These are phyloP conservation scores for Verticillium klebahnii DNA, from an alignment of 2,329 filamentous ascomycete genomes.

Conservation along the genomic window DNA sequence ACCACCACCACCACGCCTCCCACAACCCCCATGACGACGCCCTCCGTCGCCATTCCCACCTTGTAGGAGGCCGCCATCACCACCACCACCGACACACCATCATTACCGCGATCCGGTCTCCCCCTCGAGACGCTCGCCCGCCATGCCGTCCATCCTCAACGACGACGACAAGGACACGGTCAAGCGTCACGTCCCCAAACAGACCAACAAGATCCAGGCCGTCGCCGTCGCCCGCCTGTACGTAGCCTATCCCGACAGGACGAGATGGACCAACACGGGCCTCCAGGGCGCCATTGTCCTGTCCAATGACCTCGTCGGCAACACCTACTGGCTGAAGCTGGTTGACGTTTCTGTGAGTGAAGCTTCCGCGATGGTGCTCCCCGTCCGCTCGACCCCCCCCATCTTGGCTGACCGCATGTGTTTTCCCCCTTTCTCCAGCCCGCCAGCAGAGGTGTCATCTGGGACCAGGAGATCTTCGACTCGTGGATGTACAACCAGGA, in stretches of 20 bases:
- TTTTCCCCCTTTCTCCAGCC: conserved; percentile 45
- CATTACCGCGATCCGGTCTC: background rate
- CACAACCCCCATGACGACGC: background rate
- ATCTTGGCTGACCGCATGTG: background rate
- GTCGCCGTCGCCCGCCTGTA: conserved; percentile 92
- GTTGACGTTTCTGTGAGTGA: conserved; percentile 85
- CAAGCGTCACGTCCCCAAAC: conserved; percentile 88
- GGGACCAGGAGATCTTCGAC: conserved; percentile 98
- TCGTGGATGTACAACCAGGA: conserved; percentile 94
- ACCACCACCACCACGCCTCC: background rate
- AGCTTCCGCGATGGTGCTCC: background rate
- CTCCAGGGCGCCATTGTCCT: conserved; percentile 88
- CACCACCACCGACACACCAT: background rate
- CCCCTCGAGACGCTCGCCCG: conserved; percentile 14
- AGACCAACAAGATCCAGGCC: conserved; percentile 94
- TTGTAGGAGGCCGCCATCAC: background rate
- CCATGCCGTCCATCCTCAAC: conserved; percentile 66
- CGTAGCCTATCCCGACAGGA: conserved; percentile 80
- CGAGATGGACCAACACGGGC: conserved; percentile 90
- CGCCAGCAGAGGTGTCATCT: conserved; percentile 78
- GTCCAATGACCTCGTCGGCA: conserved; percentile 88
- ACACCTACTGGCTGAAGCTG: conserved; percentile 96
- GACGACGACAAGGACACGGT: conserved; percentile 96
- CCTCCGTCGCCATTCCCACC: background rate
- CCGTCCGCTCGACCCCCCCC: background rate